phyloP scores from a whole-genome alignment of 768 basidiomycete genomes.

The Boletus vinaceobasis region DNA sequence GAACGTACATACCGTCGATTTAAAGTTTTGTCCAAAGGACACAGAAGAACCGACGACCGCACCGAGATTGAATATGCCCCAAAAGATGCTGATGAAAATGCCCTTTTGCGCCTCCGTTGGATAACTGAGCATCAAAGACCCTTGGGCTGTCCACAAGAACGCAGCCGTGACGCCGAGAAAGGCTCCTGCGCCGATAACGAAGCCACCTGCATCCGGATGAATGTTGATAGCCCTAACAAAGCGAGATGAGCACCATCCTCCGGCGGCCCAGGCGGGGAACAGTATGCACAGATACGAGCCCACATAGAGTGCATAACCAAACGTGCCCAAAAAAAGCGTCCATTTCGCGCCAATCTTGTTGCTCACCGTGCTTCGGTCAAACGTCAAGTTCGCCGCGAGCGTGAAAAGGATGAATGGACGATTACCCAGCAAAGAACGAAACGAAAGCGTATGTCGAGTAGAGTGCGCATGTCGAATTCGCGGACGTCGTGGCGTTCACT shows the following conservation, averaged over 20 bases:
- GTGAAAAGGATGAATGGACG: not conserved
- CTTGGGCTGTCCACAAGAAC: conserved; percentile 77
- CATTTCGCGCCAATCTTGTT: conserved; percentile 71
- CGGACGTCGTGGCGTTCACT: conserved; percentile 57
- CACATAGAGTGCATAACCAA: conserved; percentile 73
- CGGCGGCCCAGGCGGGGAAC: not conserved
- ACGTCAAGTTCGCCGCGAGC: not conserved
- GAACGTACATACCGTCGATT: conserved; percentile 50
- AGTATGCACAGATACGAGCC: conserved; percentile 62
- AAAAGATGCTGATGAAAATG: conserved; percentile 69
- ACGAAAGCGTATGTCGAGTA: conserved; percentile 58
- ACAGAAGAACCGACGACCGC: conserved; percentile 74
- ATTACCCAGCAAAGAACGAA: conserved; percentile 66
- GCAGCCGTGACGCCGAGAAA: conserved; percentile 67
- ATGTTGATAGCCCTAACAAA: conserved; percentile 60
- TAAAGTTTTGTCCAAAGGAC: conserved; percentile 65
- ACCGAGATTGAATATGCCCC: conserved; percentile 80
- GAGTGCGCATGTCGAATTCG: conserved; percentile 66
- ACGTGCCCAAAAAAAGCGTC: conserved; percentile 68
- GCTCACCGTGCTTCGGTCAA: conserved; percentile 59
- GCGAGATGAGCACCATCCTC: not conserved
- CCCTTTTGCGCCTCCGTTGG: conserved; percentile 76
- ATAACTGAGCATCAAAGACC: conserved; percentile 75
- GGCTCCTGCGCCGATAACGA: conserved; percentile 68
- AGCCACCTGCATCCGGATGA: conserved; percentile 53